Base-by-base conservation (phyloP, 2,329 filamentous ascomycete species). In the Chaetothyriales sp. region DNA sequence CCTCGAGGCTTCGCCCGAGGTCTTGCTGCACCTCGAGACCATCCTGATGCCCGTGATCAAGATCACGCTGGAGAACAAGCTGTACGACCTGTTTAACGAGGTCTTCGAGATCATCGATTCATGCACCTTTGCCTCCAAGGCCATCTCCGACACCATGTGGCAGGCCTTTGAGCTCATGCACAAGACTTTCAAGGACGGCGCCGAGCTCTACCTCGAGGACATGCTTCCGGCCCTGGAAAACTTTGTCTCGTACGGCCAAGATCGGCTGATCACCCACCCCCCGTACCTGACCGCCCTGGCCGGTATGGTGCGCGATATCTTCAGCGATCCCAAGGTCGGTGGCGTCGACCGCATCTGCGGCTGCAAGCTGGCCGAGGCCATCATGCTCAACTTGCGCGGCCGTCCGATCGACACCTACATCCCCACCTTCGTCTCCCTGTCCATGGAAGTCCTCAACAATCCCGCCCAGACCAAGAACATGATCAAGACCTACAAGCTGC, bases 21-120 rank as follows among this genome's bases (percentile, higher is more conserved):
- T 98, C 18, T 78, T 98, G 10, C 74, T 94, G 47, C 90, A 95
- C 65, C 85, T 98, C 51, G 92, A 98, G 70, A 88, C 87, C 18
- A 89, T 97, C 50, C 75, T 98, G 56, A 95, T 97, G 87, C 92
- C 92, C 2, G 89, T 98, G 44, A 94, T 98, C 63, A 86, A 85
- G 58, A 86, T 97, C 48, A 98, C 92, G 0, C 77, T 98, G 19
- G 89, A 97, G 71, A 95, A 98, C 73, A 97, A 95, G 71, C 82
- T 98, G 37, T 97, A 95, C 65, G 87, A 98, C 68, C 73, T 98
- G 19, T 98, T 95, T 69, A 98, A 97, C 66, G 92, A 98, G 67
- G 82, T 97, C 4, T 98, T 98, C 61, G 92, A 98, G 70, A 98
- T 98, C 62, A 94, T 98, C 61, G 92, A 98, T 68, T 95, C 89